Conservation (phyloP, 306 rosid genomes). For the Sindora glabra region DNA sequence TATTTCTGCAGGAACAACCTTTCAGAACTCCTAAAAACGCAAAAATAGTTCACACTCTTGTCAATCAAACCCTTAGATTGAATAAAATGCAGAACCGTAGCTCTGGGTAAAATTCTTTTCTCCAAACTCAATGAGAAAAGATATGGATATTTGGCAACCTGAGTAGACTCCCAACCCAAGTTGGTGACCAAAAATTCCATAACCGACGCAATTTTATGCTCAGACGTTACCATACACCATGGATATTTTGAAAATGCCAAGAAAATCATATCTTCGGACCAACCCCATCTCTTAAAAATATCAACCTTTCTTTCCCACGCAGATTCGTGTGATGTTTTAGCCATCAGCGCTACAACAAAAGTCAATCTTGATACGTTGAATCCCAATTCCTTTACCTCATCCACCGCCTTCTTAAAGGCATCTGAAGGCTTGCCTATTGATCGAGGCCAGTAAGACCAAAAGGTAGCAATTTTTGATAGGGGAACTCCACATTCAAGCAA, state of each 20-base stretch:
- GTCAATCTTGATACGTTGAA: conserved; percentile 3
- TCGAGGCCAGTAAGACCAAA: neutral
- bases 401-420: conserved; percentile 9
- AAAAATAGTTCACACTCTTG: neutral
- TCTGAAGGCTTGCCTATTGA: neutral
- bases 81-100: conserved; percentile 26
- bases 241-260: conserved; percentile 26
- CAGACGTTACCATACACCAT: conserved; percentile 27
- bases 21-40: neutral
- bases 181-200: conserved; percentile 26
- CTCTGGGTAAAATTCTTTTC: conserved; percentile 30
- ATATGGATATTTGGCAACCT: neutral
- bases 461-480: neutral
- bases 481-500: conserved; percentile 12
- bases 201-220: conserved; percentile 15
- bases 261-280: conserved; percentile 20
- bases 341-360: conserved; percentile 18
- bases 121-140: conserved; percentile 25
- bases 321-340: neutral
- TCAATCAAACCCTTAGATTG: conserved; percentile 20
- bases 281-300: conserved; percentile 38
- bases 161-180: conserved; percentile 32
- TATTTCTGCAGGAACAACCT: neutral
- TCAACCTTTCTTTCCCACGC: conserved; percentile 23
- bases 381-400: conserved; percentile 19